These are phyloP conservation scores for Gossypium turneri DNA, from an alignment of 345 rosid species.

Conservation along the genomic window DNA sequence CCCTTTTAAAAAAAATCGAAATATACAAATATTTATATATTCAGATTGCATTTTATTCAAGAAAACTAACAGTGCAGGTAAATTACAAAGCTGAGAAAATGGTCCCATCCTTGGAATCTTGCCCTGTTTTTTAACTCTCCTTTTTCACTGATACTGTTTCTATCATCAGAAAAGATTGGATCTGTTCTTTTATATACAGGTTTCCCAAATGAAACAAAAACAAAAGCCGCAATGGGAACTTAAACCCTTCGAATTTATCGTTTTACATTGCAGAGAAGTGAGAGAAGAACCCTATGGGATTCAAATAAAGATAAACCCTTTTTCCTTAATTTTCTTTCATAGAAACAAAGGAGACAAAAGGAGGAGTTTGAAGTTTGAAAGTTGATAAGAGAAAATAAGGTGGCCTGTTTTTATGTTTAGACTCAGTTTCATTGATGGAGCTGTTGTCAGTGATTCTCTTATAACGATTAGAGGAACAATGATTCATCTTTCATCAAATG, in stretches of 20 bases:
- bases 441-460: not conserved
- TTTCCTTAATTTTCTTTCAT: not conserved
- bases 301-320: not conserved
- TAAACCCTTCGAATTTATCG: too few relatives aligned
- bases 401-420: not conserved
- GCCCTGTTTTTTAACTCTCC: not conserved
- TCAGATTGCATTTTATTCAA: not conserved
- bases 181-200: too few relatives aligned
- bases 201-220: not conserved
- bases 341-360: not conserved
- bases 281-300: not conserved
- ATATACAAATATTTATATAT: too few relatives aligned
- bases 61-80: not conserved
- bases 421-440: not conserved
- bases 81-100: conserved; percentile 5
- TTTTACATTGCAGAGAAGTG: too few relatives aligned
- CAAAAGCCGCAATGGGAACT: too few relatives aligned
- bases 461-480: not conserved
- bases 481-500: not conserved
- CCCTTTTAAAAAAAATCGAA: not conserved
- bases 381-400: not conserved
- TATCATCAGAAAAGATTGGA: not conserved
- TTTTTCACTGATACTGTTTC: not conserved
- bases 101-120: not conserved
- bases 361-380: not conserved